Evolutionary conservation across 192 early-diverging fungal genomes (phyloP), one percentile per base, ranked within the genome.

Genomic region (Entrophospora sp.): DNA sequence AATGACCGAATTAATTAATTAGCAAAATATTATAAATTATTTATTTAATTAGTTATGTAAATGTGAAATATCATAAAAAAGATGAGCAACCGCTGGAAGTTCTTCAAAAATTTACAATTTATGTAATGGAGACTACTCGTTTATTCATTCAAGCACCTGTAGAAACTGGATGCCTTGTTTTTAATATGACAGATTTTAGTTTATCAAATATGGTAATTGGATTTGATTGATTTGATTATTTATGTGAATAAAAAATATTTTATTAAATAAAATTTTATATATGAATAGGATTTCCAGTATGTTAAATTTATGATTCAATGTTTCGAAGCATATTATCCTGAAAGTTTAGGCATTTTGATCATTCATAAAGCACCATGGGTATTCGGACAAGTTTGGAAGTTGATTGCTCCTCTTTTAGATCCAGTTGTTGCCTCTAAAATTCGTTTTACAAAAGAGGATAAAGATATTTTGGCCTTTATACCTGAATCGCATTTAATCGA

Each of bases 361-460:
- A 85, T 96, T 38, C 89, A 95, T 71, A 84, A 86, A 58, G 91
- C 93, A 1, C 91, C 93, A 27, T 95, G 91, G 87, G 79, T 96
- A 35, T 96, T 96, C 70, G 77, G 83, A 61, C 85, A 84, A 48
- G 76, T 91, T 52, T 96, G 94, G 94, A 82, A 81, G 45, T 68
- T 94, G 43, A 87, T 95, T 63, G 75, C 83, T 44, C 88, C 90
- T 31, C 73, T 92, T 65, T 77, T 96, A 10, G 94, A 96, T 68
- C 91, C 94, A 27, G 89, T 94, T 14, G 94, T 96, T 1, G 92
- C 84, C 30, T 77, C 79, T 40, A 96, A 96, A 71, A 85, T 96
- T 65, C 71, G 81, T 25, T 95, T 96, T 65, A 82, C 85, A 6
- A 79, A 83, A 5, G 72, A 64, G 25, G 38, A 80, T 14, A 79